Conservation (phyloP, 176 grass and related monocot genomes). For the sorghum (Sorghum bicolor) region DNA sequence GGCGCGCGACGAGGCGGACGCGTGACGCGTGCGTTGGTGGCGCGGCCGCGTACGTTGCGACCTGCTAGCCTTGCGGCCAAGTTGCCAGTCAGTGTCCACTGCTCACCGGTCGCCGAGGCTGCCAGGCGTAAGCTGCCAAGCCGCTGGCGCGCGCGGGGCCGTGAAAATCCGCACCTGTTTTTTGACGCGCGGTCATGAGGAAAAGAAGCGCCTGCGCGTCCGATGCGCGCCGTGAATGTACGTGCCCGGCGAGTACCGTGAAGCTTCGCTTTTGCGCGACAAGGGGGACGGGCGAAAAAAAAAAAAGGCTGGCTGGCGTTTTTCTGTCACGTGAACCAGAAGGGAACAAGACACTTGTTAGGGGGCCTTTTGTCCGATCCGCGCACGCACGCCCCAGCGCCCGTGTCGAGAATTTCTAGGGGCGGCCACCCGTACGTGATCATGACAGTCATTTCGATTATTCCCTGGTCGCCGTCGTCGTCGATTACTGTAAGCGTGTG, state of each 20-base stretch:
- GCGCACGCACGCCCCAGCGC: background rate
- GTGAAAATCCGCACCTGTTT: slow-evolving; percentile 6
- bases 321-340: slow-evolving; percentile 33
- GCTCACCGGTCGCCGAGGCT: background rate
- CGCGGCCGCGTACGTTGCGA: background rate
- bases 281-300: background rate
- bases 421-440: slow-evolving; percentile 13
- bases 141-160: background rate
- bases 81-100: background rate
- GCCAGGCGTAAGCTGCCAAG: background rate
- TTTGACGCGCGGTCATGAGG: background rate
- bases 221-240: background rate
- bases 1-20: background rate
- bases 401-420: slow-evolving; percentile 28
- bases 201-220: background rate
- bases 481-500: background rate
- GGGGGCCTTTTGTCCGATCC: slow-evolving; percentile 14
- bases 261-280: slow-evolving; percentile 48
- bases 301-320: background rate
- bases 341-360: slow-evolving; percentile 24
- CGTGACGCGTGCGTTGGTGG: background rate
- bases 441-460: background rate
- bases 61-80: background rate
- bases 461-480: background rate
- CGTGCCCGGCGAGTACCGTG: slow-evolving; percentile 1